Conservation (phyloP, 2,329 filamentous ascomycete genomes). For the Cadophora sp. region DNA sequence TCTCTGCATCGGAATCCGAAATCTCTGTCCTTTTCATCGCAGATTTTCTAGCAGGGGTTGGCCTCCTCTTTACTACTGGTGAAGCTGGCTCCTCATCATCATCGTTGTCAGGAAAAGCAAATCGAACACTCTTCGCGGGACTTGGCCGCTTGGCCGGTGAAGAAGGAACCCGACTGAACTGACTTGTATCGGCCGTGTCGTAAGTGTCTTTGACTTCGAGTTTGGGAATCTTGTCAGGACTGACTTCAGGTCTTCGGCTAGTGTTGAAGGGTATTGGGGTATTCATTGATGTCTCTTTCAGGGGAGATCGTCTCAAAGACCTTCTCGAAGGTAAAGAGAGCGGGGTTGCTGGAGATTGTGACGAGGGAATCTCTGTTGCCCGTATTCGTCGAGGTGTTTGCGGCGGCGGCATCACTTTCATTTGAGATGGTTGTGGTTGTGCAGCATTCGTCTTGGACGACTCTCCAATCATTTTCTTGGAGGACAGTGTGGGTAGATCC, state of each 20-base stretch:
- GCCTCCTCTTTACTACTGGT: conserved; percentile 3
- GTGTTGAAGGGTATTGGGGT: conserved; percentile 36
- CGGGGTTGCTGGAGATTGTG: conserved; percentile 44
- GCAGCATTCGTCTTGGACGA: conserved; percentile 12
- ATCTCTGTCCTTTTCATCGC: conserved; percentile 34
- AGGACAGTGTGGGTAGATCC: conserved; percentile 6
- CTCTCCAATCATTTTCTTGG: conserved; percentile 6
- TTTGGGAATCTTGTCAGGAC: conserved; percentile 31
- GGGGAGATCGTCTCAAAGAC: conserved; percentile 28
- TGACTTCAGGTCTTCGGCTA: conserved; percentile 21
- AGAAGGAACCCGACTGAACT: conserved; percentile 22
- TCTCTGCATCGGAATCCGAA: conserved; percentile 41
- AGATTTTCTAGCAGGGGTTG: conserved; percentile 1
- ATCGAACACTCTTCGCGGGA: conserved; percentile 41
- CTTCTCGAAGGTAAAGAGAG: conserved; percentile 34
- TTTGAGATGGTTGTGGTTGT: conserved; percentile 7
- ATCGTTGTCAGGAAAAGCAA: conserved; percentile 31
- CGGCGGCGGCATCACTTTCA: conserved; percentile 34
- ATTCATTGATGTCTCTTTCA: conserved; percentile 38
- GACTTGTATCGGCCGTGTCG: conserved; percentile 34
- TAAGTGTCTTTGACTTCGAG: conserved; percentile 41
- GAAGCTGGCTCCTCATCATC: background rate
- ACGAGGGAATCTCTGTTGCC: conserved; percentile 42
- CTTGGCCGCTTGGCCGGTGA: conserved; percentile 37
- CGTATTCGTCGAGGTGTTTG: conserved; percentile 38